These are phyloP conservation scores for Stephania cephalantha DNA, from an alignment of 164 flowering plant genomes.

Conservation along the genomic window DNA sequence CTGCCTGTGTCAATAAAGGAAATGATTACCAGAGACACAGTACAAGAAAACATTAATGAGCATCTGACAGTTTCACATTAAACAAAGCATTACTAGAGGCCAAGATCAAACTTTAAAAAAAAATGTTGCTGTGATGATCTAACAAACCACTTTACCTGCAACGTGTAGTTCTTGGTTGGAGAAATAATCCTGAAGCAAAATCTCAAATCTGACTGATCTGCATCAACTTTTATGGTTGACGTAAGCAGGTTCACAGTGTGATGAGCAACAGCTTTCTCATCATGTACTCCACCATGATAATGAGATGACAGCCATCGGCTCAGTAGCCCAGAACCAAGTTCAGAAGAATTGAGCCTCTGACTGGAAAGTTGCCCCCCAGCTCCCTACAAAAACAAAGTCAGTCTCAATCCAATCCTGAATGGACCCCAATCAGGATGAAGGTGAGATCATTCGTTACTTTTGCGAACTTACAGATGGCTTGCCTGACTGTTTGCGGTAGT, in stretches of 20 bases:
- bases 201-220: constrained; percentile 92
- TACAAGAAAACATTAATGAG: not conserved
- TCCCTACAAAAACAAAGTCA: constrained; percentile 34
- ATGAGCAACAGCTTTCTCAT: constrained; percentile 90
- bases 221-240: constrained; percentile 94
- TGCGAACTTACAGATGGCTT: constrained; percentile 60
- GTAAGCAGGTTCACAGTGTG: constrained; percentile 96
- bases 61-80: not conserved
- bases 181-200: constrained; percentile 97
- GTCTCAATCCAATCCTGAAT: constrained; percentile 1
- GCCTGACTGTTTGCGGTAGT: constrained; percentile 74
- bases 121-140: constrained; percentile 1
- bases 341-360: constrained; percentile 57
- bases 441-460: not conserved
- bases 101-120: not conserved
- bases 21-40: constrained; percentile 5
- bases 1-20: constrained; percentile 67
- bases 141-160: constrained; percentile 56
- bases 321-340: constrained; percentile 76
- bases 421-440: constrained; percentile 4
- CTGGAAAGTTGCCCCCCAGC: constrained; percentile 47
- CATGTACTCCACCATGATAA: constrained; percentile 85
- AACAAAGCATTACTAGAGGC: not conserved
- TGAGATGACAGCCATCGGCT: constrained; percentile 97
- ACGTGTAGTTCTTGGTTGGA: constrained; percentile 86